phyloP scores from a whole-genome alignment of 1,284 basidiomycete species.

The Ustilago xerochloae region DNA sequence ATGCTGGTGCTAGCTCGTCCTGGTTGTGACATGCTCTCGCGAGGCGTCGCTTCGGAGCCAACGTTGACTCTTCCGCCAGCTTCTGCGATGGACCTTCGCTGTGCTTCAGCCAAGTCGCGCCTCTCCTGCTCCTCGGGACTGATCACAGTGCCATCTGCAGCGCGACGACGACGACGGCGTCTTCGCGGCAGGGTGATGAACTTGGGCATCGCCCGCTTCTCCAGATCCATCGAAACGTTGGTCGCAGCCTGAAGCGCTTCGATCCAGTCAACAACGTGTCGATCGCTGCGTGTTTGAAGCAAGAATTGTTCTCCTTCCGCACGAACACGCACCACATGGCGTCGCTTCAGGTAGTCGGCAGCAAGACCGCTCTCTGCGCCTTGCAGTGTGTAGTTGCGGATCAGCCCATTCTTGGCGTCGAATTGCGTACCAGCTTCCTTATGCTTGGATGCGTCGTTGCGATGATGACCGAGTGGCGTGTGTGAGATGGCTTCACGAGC shows the following conservation, averaged over 20 bases:
- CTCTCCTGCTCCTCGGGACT: slow-evolving; percentile 50
- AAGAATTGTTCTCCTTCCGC: slow-evolving; percentile 97
- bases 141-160: slow-evolving; percentile 37
- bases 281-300: slow-evolving; percentile 86
- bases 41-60: slow-evolving; percentile 11
- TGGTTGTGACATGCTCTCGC: slow-evolving; percentile 18
- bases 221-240: slow-evolving; percentile 91
- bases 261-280: slow-evolving; percentile 92
- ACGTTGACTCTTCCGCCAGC: slow-evolving; percentile 11
- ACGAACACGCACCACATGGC: slow-evolving; percentile 92
- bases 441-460: slow-evolving; percentile 9
- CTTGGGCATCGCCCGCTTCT: slow-evolving; percentile 75
- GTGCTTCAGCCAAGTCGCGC: slow-evolving; percentile 60
- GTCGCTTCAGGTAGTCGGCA: slow-evolving; percentile 92
- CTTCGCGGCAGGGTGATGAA: slow-evolving; percentile 67
- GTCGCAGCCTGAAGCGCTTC: slow-evolving; percentile 94
- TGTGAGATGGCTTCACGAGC: slow-evolving; percentile 48
- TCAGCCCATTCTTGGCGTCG: slow-evolving; percentile 62
- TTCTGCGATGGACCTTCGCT: slow-evolving; percentile 57
- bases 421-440: slow-evolving; percentile 18
- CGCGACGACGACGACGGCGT: slow-evolving; percentile 55
- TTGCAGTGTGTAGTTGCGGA: slow-evolving; percentile 83
- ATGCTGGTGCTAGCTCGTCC: slow-evolving; percentile 36
- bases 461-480: slow-evolving; percentile 25
- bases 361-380: slow-evolving; percentile 91